Conservation (phyloP, 345 rosid species). For the Eucalyptus marginata region DNA sequence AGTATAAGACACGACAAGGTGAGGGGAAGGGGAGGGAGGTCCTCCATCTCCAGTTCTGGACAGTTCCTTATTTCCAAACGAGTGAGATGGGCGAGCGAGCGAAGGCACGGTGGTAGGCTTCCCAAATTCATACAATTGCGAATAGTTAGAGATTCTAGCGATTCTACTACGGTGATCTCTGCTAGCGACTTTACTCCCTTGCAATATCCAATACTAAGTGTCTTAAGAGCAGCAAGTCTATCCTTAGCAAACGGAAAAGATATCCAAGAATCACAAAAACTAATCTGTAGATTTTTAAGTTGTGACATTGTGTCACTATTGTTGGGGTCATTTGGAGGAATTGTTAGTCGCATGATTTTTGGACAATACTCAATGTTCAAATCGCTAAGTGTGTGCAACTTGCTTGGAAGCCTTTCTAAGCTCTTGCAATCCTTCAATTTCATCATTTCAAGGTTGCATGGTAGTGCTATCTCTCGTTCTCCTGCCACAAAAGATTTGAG, state of each 20-base stretch:
- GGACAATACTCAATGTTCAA: fast-evolving
- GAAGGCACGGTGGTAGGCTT: too few species aligned
- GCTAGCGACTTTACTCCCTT: fast-evolving
- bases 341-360: not conserved
- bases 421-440: too few species aligned
- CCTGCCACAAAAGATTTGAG: too few species aligned
- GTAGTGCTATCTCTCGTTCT: too few species aligned
- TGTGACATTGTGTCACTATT: fast-evolving
- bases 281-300: fast-evolving
- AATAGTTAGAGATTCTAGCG: fast-evolving
- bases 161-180: too few species aligned
- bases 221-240: fast-evolving
- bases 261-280: fast-evolving
- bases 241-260: fast-evolving
- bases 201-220: fast-evolving
- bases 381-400: fast-evolving
- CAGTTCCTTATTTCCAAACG: fast-evolving
- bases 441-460: too few species aligned
- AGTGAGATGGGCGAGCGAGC: too few species aligned
- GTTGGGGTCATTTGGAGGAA: too few species aligned
- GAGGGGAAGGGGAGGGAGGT: too few species aligned
- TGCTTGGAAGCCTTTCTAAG: not conserved
- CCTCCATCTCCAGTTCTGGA: too few species aligned
- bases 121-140: fast-evolving
- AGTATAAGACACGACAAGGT: fast-evolving